Conservation (phyloP, 106 monocot genomes). For the Triglochin maritima region DNA sequence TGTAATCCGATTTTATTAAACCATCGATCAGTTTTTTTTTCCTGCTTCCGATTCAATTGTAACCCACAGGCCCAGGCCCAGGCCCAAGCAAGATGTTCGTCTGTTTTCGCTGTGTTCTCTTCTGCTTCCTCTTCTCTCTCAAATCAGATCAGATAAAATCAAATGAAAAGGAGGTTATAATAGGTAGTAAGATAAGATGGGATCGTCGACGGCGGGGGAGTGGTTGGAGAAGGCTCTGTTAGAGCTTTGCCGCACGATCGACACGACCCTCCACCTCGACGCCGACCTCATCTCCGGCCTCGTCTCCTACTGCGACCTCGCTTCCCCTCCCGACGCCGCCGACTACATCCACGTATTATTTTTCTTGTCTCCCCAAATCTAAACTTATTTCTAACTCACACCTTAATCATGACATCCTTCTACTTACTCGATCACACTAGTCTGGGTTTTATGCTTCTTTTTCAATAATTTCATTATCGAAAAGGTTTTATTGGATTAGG, state of each 20-base stretch:
- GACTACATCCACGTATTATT: conserved; percentile 64
- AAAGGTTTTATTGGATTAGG: too few relatives aligned
- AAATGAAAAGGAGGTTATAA: too few relatives aligned
- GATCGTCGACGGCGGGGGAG: conserved; percentile 46
- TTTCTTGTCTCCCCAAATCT: neutral
- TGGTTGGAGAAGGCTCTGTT: conserved; percentile 77
- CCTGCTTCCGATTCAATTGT: too few relatives aligned
- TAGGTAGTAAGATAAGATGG: too few relatives aligned
- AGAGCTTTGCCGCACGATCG: conserved; percentile 43
- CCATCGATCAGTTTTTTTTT: too few relatives aligned
- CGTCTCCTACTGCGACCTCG: conserved; percentile 98
- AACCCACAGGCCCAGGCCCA: too few relatives aligned
- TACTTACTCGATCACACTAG: neutral
- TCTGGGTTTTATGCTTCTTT: neutral
- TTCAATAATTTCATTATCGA: neutral
- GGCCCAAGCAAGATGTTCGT: too few relatives aligned
- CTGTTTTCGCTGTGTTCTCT: too few relatives aligned
- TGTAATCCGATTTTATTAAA: too few relatives aligned
- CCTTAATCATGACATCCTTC: neutral
- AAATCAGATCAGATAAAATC: too few relatives aligned
- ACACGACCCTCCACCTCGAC: conserved; percentile 49
- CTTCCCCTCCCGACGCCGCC: conserved; percentile 74
- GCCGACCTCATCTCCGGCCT: conserved; percentile 79
- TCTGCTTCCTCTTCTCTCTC: too few relatives aligned
- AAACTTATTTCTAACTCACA: neutral